phyloP scores from a whole-genome alignment of 805 yeast species.

The Schwanniomyces vanrijiae region DNA sequence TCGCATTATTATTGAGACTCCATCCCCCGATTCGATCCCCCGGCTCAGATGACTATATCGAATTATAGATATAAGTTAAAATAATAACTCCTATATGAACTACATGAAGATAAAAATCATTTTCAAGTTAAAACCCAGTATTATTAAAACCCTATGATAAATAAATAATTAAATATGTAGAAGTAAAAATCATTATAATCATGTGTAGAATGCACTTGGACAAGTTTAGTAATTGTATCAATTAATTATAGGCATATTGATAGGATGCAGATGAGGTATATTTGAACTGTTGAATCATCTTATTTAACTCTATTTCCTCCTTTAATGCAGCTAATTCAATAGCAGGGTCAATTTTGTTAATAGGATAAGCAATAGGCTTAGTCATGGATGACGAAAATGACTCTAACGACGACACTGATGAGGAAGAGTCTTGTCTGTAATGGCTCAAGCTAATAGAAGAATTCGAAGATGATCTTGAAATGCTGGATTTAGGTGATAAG shows the following conservation, averaged over 20 bases:
- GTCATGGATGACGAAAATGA: conserved; percentile 3
- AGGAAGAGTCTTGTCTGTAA: conserved; percentile 15
- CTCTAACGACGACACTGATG: conserved; percentile 14
- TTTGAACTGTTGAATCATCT: conserved; percentile 17
- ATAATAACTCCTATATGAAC: no score
- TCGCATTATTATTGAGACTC: not conserved
- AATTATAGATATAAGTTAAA: no score
- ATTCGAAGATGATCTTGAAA: conserved; percentile 17
- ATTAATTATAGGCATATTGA: not conserved
- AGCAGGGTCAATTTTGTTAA: conserved; percentile 27
- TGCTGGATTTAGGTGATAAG: conserved; percentile 3
- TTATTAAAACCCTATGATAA: not conserved
- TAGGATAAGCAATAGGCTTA: not conserved
- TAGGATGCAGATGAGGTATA: not conserved
- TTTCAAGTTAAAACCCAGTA: not conserved
- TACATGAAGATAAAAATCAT: not conserved
- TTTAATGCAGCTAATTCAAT: conserved; percentile 36
- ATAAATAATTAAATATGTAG: not conserved
- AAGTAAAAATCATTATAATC: not conserved
- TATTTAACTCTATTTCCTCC: conserved; percentile 34
- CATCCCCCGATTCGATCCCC: no score
- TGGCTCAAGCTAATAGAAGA: conserved; percentile 13
- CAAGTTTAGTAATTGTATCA: not conserved
- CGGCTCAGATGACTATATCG: no score
- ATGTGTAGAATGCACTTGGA: not conserved